Base-by-base conservation (phyloP, 805 yeast species). In the Schwanniomyces pseudopolymorphus region DNA sequence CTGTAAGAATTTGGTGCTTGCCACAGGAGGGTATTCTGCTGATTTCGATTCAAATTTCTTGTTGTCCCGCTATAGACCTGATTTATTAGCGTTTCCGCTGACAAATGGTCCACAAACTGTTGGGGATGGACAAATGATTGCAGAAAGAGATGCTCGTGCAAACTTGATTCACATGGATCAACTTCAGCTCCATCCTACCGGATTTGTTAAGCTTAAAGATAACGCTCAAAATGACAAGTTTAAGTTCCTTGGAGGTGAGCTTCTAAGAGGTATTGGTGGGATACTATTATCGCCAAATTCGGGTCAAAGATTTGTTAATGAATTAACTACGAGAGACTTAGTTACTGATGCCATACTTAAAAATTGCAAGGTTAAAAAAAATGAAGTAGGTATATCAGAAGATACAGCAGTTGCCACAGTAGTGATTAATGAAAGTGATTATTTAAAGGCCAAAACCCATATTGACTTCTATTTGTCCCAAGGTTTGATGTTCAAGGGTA, bases 101-200 rank as follows among this genome's bases (percentile, higher is more conserved):
- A 80, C 85, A 1, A 81, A 81, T 57, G 81, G 83, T 22, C 62
- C 61, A 21, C 78, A 74, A 53, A 79, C 85, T 1, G 66, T 80
- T 0, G 87, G 87, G 16, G 85, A 81, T 56, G 84, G 85, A 3
- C 82, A 77, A 39, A 62, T 66, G 24, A 57, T 80, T n/a, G 67
- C 80, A n/a, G 67, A 63, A 24, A 39, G 62, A 17, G 70, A 65
- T 16, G 55, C 75, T 33, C 77, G 77, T 33, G 85, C 80, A 6
- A 65, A 71, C 7, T 61, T 80, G 49, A 70, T 79, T 13, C 80
- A 80, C 54, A 80, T 81, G 84, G 78, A 78, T 40, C 76, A 80
- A 53, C 63, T 81, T 17, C 87, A 81, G 60, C 71, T 81, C 9
- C 85, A 81, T 56, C 86, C 86, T 36, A 81, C 85, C 2, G 85